Evolutionary conservation across 1,139 yeast genomes (phyloP), one percentile per base, ranked within the genome.

Genomic region (Scheffersomyces quercinus): DNA sequence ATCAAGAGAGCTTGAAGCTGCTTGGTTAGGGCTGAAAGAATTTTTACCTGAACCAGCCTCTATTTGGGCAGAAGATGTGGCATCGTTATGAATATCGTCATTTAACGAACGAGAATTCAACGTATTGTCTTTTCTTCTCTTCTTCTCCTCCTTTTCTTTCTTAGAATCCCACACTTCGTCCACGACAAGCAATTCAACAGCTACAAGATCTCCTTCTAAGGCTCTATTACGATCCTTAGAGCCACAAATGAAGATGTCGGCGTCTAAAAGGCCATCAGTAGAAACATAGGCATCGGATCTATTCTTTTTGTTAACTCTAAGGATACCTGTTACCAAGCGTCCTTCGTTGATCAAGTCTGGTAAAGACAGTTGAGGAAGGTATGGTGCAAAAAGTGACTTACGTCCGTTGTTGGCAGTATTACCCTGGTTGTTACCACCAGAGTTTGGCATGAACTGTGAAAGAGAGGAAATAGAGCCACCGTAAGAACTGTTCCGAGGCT

Each of bases 151-250:
- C 64, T 93, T 93, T 65, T 93, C 99, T 61, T 90, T 86, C 64
- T 91, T 93, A 16, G 96, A 85, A 35, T 84, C 91, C 99, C 99
- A 93, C 29, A 93, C 99, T 62, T 93, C 99, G 64, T 93, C 97
- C 24, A 93, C 99, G 14, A 88, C 89, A 46, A 93, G 78, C 49
- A 93, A 76, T 64, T 93, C 99, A 16, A 93, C 90, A 0, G 99
- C 99, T 30, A 93, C 99, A 47, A 89, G 72, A 63, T 93, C 99
- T 43, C 98, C 97, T 67, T 93, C 99, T 42, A 93, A 73, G 9
- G 99, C 98, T 62, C 99, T 83, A 66, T 93, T 93, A 63, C 99
- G 88, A 66, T 93, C 99, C 64, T 93, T 93, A n/a, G 98, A 91
- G 10, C 99, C 99, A 71, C 98, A 95, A 53, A 93, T 93, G 62